Evolutionary conservation across 805 yeast genomes (phyloP), one percentile per base, ranked within the genome.

Genomic region (Nakazawaea populi): DNA sequence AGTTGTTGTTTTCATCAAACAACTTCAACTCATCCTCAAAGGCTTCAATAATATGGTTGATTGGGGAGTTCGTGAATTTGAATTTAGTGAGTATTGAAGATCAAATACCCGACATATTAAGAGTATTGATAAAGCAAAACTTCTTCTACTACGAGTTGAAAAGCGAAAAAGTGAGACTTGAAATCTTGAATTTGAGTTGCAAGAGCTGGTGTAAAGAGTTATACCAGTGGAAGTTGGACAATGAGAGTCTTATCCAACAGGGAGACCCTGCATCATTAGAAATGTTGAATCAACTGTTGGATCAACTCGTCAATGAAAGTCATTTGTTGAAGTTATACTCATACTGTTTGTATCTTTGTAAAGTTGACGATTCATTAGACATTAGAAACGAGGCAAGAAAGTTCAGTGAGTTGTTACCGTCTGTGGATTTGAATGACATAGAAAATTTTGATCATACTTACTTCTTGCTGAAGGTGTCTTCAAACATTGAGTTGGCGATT

Each of bases 31-130:
- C 42, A 4, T 35, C 57, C 41, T 95, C 98, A 0, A 80, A 83
- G 56, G 89, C 96, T 1, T 86, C 92, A 44, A 83, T 91, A 9
- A 75, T 92, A 6, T 94, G 98, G 98, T 73, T 92, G 8, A 77
- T 92, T 48, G 97, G 98, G 4, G 97, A 94, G 60, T 85, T 83
- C 61, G 74, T 84, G 0, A 57, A 55, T 27, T 24, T 52, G 63
- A 56, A 47, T 29, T 55, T 52, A 41, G 35, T 53, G 6, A 41
- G 51, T 1, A 38, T 56, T 34, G 70, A 69, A 39, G 55, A 62
- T 29, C 65, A 87, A 47, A 84, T 91, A 4, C 91, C 95, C 0
- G 97, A 92, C 61, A 77, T 89, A 2, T 68, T 89, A 50, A 73
- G 97, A 48, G 67, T 70, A 11, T 66, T 87, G 38, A 51, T 51